Evolutionary conservation across 345 rosid species (phyloP), one percentile per base, ranked within the genome.

Genomic region (Salix caprea): DNA sequence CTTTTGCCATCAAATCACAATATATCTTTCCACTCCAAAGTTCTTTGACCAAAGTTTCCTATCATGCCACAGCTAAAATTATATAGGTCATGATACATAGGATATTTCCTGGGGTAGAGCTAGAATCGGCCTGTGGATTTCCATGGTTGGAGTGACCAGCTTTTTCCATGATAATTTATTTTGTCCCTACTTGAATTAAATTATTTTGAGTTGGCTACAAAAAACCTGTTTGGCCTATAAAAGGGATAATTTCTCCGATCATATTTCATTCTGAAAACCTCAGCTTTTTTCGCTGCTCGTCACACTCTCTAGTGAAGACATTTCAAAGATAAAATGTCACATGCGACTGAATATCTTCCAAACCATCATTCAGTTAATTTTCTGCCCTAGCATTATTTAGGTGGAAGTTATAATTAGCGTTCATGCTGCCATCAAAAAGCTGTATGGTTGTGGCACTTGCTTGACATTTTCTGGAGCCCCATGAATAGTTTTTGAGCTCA

Each of bases 21-120:
- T 13, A 0, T 40, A 30, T 65, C 6, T 68, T 2, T 67, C 24
- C 64, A 76, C 39, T 73, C 69, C 40, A 42, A 67, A 21, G 16
- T 67, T 39, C 32, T 18, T 83, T 79, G 81, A 77, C 79, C 79
- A 39, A 23, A 74, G 30, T 79, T 24, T 82, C 76, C 30, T 64
- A 67, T 79, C 80, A 73, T 61, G 72, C 69, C 12, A 60, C 14
- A n/a, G 28, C 65, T 9, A 69, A 56, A 65, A 65, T 66, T 30
- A 44, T 26, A 39, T 65, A 56, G 26, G 62, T n/a, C 34, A 74
- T 28, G 61, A 64, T 18, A 52, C 1, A 7, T 30, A 28, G 69
- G 73, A 28, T 11, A 37, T 36, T 7, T 44, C n/a, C 5, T 44
- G 10, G 42, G 48, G 54, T 28, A 72, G 19, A 72, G 66, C 71